A percentile compares a stretch with the other conserved stretches of the same genome.
Evolutionary conservation across 306 rosid species (phyloP).

Genomic region (Carpinus viminea): DNA sequence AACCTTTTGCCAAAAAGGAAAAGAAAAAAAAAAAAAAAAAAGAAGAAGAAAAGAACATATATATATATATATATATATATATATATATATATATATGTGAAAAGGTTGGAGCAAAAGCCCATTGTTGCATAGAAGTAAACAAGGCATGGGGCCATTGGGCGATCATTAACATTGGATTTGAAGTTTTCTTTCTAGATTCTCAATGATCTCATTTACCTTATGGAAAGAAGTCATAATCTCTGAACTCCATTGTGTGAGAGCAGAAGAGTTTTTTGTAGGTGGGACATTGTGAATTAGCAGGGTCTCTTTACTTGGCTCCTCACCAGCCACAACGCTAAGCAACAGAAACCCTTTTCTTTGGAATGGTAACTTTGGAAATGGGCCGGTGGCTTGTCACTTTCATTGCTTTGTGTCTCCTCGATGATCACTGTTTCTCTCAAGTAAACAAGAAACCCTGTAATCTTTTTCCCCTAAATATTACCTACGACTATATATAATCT

Average conservation of each 20-base stretch:
- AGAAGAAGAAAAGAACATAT: background rate
- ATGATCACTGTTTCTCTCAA: too few relatives aligned
- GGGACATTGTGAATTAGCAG: background rate
- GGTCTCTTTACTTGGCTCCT: background rate
- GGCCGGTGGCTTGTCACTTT: slow-evolving; percentile 3
- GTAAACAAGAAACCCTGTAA: too few relatives aligned
- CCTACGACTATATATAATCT: background rate
- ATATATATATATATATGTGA: background rate
- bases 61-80: too few relatives aligned
- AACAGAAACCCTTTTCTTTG: background rate
- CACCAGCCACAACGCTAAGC: too few relatives aligned
- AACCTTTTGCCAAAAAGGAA: background rate
- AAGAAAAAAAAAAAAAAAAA: background rate
- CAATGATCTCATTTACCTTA: background rate
- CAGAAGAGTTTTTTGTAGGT: background rate
- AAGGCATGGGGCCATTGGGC: background rate
- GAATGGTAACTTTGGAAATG: background rate
- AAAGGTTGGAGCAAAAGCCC: background rate
- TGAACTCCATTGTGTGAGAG: background rate
- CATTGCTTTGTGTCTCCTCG: too few relatives aligned
- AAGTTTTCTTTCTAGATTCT: slow-evolving; percentile 4
- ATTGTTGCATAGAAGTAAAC: background rate
- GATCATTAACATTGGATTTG: background rate
- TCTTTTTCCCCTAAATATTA: too few relatives aligned
- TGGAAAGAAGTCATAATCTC: background rate